Evolutionary conservation across 2,329 filamentous ascomycete species (phyloP).

Genomic region (Fusarium domesticum): DNA sequence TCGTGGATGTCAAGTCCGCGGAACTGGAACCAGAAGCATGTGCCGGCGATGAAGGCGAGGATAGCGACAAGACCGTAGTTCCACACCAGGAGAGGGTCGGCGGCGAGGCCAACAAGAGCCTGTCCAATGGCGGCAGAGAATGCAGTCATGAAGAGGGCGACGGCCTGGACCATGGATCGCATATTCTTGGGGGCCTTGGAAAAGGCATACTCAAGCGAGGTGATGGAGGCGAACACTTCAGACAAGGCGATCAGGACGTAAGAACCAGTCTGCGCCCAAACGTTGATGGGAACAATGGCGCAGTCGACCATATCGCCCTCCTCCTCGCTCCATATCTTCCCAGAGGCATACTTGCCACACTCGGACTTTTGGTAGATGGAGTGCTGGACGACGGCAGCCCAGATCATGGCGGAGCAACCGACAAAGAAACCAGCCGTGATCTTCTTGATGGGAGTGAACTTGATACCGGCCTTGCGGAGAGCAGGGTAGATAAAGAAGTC

Average conservation of each 20-base stretch:
- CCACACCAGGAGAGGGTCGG: slow-evolving; percentile 68
- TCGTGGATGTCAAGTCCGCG: slow-evolving; percentile 60
- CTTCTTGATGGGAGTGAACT: slow-evolving; percentile 72
- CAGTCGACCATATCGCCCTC: slow-evolving; percentile 41
- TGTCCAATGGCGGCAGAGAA: slow-evolving; percentile 67
- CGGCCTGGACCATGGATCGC: slow-evolving; percentile 66
- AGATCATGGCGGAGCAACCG: slow-evolving; percentile 58
- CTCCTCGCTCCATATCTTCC: slow-evolving; percentile 20
- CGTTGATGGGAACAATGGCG: slow-evolving; percentile 54
- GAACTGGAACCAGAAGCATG: slow-evolving; percentile 67
- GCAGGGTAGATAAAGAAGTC: slow-evolving; percentile 66
- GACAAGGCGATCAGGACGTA: slow-evolving; percentile 49
- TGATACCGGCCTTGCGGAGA: slow-evolving; percentile 60
- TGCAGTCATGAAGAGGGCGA: slow-evolving; percentile 67
- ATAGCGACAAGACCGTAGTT: slow-evolving; percentile 69
- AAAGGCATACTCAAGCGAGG: slow-evolving; percentile 69
- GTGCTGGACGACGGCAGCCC: slow-evolving; percentile 52
- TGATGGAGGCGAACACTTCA: slow-evolving; percentile 51
- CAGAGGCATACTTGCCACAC: slow-evolving; percentile 49
- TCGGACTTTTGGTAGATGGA: slow-evolving; percentile 63
- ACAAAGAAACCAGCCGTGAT: slow-evolving; percentile 68
- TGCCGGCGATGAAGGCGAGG: slow-evolving; percentile 59
- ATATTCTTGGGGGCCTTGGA: slow-evolving; percentile 75
- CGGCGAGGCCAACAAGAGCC: slow-evolving; percentile 43
- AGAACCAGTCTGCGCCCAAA: slow-evolving; percentile 56